Evolutionary conservation across 306 rosid genomes (phyloP), one percentile per base, ranked within the genome.

Genomic region (Malus fusca): DNA sequence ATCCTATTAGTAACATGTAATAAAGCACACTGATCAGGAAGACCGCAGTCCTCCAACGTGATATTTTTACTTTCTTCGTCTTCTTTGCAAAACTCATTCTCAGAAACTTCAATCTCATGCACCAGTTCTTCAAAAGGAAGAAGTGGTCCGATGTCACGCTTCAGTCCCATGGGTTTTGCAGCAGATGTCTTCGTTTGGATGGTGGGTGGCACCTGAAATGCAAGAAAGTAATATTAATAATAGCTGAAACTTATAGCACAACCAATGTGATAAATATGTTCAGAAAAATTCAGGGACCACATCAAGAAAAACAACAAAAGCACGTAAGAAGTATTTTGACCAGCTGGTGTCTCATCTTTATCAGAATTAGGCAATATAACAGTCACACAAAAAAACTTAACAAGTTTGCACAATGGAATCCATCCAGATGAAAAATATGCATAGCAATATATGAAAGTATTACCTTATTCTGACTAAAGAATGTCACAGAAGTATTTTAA

Each of bases 1-100:
- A 88, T 87, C 85, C 98, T 85, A 84, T 77, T 92, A 70, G 98
- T 95, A 66, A 95, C 89, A 81, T 88, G 97, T 85, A 92, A 74
- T 81, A 95, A 79, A 76, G 88, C 79, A 73, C 84, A 85, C 14
- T 96, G 92, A 84, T 87, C 83, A 5, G 93, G 93, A 83, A 88
- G 77, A 64, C 46, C 79, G 83, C 78, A 85, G 62, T 82, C 82
- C 78, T 78, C 83, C 33, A 74, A 61, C 40, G 73, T 72, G 63
- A 70, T 84, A 25, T 28, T 80, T 55, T 28, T 77, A 79, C 73
- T 59, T 66, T 84, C 83, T 68, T 85, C 93, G 42, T 76, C 90
- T 78, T 71, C 84, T 78, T 75, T 81, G 78, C 56, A 70, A 68
- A 84, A 80, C 67, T 84, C 83, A 13, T 78, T 88, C 83, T 58